phyloP scores from a whole-genome alignment of 2,329 filamentous ascomycete genomes.

The Thelonectria rubi region DNA sequence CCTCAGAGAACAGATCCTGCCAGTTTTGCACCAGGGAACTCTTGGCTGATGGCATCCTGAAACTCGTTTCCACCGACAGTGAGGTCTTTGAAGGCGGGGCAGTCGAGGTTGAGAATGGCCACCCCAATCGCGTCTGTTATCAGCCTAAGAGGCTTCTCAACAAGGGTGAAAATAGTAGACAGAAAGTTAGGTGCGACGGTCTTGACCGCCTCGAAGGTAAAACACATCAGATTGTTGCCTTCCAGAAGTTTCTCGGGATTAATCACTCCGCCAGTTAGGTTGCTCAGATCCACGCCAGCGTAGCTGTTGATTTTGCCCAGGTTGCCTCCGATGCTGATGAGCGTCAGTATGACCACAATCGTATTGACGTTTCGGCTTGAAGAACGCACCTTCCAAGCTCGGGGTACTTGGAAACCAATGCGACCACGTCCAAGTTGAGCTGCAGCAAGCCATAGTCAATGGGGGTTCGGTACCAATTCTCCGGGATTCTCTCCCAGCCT shows the following conservation, averaged over 20 bases:
- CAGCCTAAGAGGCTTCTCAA: slow-evolving; percentile 14
- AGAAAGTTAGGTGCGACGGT: slow-evolving; percentile 35
- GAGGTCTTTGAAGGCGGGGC: slow-evolving; percentile 21
- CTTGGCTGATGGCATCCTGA: slow-evolving; percentile 4
- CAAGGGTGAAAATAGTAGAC: slow-evolving; percentile 17
- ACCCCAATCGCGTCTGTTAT: slow-evolving; percentile 20
- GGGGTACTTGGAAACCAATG: slow-evolving; percentile 49
- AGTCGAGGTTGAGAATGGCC: slow-evolving; percentile 9
- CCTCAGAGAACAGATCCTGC: slow-evolving; percentile 5
- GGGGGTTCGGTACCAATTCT: slow-evolving; percentile 58
- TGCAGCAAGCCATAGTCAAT: slow-evolving; percentile 55
- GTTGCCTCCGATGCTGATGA: slow-evolving; percentile 59
- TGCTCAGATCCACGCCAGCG: slow-evolving; percentile 52
- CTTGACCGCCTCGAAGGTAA: slow-evolving; percentile 48
- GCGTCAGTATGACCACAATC: not conserved
- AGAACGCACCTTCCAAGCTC: slow-evolving; percentile 40
- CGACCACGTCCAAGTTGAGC: slow-evolving; percentile 49
- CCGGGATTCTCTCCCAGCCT: slow-evolving; percentile 60
- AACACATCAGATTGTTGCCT: slow-evolving; percentile 58
- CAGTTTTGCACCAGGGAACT: slow-evolving; percentile 18
- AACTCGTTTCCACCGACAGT: slow-evolving; percentile 21
- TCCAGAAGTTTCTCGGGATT: slow-evolving; percentile 52
- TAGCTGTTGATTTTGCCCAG: slow-evolving; percentile 59
- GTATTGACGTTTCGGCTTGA: not conserved
- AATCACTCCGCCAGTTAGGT: slow-evolving; percentile 57